Base-by-base conservation (phyloP, 2,329 filamentous ascomycete species). In the Penicillium digitatum region DNA sequence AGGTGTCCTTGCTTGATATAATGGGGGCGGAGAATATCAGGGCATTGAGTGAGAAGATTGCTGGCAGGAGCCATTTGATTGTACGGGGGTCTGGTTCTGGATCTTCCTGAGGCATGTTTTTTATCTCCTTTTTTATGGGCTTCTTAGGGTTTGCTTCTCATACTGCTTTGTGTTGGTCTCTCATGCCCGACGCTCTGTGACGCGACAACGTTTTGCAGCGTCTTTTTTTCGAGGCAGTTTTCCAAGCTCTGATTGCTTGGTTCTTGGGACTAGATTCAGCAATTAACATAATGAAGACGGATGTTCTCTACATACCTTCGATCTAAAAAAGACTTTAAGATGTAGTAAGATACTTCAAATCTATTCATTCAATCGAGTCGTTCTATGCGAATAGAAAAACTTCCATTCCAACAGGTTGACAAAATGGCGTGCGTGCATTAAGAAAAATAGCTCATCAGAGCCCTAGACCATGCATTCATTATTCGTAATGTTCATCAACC, bases 1-100 rank as follows among this genome's bases (percentile, higher is more conserved):
- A 70, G 16, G 51, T 63, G 11, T 63, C 62, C 7, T 48, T 64
- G 44, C 26, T 64, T 39, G 62, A 64, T 47, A 58, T 64, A 14
- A 63, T 64, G 59, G 61, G 62, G 0, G 57, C 62, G 4, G 57
- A 58, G 40, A 64, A 58, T 39, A 58, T 64, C 20, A 48, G 34
- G n/a, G 32, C 52, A 16, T 46, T 64, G 22, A 61, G 62, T 43
- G 56, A 59, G 37, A 63, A 63, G 31, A 50, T 64, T 52, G 52
- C 38, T 12, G 39, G 40, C 2, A 54, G 55, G 16, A 62, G 54
- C 24, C 52, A 51, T 10, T 42, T 62, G 16, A 9, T 47, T 34
- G 31, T 3, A 3, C 34, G 29, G 18, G 46, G 34, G 2, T 14
- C 31, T 20, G 11, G 24, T 26, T 26, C 43, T 34, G 26, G 7